phyloP scores from a whole-genome alignment of 2,329 filamentous ascomycete genomes.

The Juglanconis juglandina region DNA sequence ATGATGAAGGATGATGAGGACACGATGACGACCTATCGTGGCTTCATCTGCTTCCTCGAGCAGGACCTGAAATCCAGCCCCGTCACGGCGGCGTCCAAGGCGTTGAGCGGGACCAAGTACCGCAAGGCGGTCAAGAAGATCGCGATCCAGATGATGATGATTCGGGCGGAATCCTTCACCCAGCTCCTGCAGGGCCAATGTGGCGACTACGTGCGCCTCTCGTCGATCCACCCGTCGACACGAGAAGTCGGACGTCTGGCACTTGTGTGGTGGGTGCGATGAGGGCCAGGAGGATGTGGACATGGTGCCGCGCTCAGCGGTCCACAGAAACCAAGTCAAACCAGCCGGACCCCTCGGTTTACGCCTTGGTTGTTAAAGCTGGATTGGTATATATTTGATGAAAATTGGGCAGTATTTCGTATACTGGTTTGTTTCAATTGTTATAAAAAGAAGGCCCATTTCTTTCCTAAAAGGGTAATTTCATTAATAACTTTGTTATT shows the following conservation, averaged over 20 bases:
- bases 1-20: conserved; percentile 21
- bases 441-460: background rate
- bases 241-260: conserved; percentile 30
- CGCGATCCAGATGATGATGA: conserved; percentile 16
- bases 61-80: conserved; percentile 17
- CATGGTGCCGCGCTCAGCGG: background rate
- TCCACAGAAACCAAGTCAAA: no score
- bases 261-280: background rate
- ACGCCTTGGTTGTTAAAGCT: no score
- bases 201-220: conserved; percentile 19
- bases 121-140: conserved; percentile 19
- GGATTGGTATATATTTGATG: no score
- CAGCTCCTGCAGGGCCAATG: conserved; percentile 13
- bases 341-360: no score
- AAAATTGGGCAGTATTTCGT: no score
- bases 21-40: conserved; percentile 21
- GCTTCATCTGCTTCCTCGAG: conserved; percentile 21
- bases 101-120: conserved; percentile 19
- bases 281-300: background rate
- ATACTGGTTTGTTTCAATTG: no score
- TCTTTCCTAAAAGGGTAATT: background rate
- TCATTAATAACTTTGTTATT: no score
- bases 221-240: conserved; percentile 24
- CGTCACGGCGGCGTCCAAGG: background rate
- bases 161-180: conserved; percentile 1